Evolutionary conservation across 495 filamentous ascomycete species (phyloP), one percentile per base, ranked within the genome.

Genomic region (Penicillium pancosmium): DNA sequence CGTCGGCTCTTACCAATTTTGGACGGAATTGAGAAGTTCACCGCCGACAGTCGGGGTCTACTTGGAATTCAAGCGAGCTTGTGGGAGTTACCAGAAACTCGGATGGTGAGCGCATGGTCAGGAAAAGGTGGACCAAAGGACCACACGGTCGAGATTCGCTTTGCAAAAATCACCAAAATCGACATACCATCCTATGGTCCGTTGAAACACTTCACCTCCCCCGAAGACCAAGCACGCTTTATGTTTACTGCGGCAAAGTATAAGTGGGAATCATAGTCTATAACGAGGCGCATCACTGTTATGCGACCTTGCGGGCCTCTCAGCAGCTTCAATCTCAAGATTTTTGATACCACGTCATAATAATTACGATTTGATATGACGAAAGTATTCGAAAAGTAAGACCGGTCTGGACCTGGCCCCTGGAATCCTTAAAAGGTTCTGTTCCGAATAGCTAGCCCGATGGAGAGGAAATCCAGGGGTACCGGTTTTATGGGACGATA

Each of bases 11-110:
- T 89, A 18, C 88, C 90, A 3, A 74, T 89, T 1, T 73, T 96
- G 1, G 87, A 91, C 23, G 82, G 82, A 44, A 78, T 94, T 35
- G 80, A 88, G 55, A 73, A 75, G 15, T 78, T 76, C 46, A 56
- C 96, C 81, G 62, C 88, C 86, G 75, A 97, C 82, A 59, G 77
- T 77, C 44, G 88, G 82, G 61, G 87, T 79, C 65, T 88, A 74
- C 66, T 86, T 72, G 74, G 96, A 71, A 73, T 95, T 86, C 59
- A 81, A 50, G 66, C 15, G 4, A 41, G 7, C 31, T 19, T 21
- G 12, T 18, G 19, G 51, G 23, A 53, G 34, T 44, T 36, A 41
- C 15, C 23, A 15, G 31, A 43, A 21, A 27, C 7, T 4, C 8
- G 21, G n/a, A n/a, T 55, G 10, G 52, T 51, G 18, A 63, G 56